Percentiles rank a stretch among this genome's conserved stretches.
These are phyloP conservation scores for Filosporella fistucella DNA, from an alignment of 495 filamentous ascomycete genomes.

Conservation along the genomic window DNA sequence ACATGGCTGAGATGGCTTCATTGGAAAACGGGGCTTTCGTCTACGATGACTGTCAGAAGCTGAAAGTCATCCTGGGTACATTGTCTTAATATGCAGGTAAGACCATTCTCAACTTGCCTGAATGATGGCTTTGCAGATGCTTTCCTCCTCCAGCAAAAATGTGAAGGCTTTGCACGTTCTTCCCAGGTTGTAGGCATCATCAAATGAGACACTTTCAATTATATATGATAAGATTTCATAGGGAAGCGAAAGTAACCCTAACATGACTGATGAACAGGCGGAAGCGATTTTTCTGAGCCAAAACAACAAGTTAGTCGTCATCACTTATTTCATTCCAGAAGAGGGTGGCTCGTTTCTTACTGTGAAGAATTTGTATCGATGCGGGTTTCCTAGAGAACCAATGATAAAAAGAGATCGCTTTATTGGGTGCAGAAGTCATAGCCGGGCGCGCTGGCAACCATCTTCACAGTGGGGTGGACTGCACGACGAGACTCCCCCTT, in stretches of 20 bases:
- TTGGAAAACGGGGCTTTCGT: slow-evolving; percentile 48
- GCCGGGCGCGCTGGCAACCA: too few species aligned
- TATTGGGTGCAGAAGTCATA: too few species aligned
- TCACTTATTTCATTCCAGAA: too few species aligned
- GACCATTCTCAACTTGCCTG: slow-evolving; percentile 10
- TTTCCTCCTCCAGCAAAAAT: slow-evolving; percentile 51
- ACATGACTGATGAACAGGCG: slow-evolving; percentile 18
- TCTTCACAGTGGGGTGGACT: too few species aligned
- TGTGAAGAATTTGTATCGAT: too few species aligned
- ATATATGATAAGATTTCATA: slow-evolving; percentile 63
- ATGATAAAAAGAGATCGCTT: too few species aligned
- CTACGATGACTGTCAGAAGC: slow-evolving; percentile 33
- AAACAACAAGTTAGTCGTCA: too few species aligned
- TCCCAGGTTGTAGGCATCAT: slow-evolving; percentile 45
- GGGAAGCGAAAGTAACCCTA: slow-evolving; percentile 36
- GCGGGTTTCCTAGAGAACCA: too few species aligned
- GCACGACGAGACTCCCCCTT: too few species aligned
- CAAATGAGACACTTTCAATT: slow-evolving; percentile 45
- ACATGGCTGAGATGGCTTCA: slow-evolving; percentile 50
- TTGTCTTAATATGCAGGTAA: too few species aligned
- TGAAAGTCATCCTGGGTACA: slow-evolving; percentile 11
- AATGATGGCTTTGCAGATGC: slow-evolving; percentile 41
- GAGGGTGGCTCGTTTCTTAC: too few species aligned
- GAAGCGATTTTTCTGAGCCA: too few species aligned
- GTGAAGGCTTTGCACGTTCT: slow-evolving; percentile 48